Evolutionary conservation across 257 asterid species (phyloP), one percentile per base, ranked within the genome.

Genomic region (Salvia hispanica): DNA sequence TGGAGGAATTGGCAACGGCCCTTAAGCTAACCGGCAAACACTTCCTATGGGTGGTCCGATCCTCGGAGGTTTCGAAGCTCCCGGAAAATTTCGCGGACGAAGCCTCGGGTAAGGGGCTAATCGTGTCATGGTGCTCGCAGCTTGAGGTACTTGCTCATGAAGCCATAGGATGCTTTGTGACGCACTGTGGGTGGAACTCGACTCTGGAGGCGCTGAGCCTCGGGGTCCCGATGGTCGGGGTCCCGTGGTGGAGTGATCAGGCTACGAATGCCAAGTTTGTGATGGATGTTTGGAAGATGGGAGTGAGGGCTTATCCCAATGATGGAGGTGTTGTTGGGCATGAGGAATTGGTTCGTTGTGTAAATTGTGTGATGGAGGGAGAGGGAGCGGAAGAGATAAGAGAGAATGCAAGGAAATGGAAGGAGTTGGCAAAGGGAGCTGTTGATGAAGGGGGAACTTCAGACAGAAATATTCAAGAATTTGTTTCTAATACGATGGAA

Each of bases 121-220:
- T n/a, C n/a, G n/a, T n/a, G n/a, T n/a, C n/a, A n/a, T n/a, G n/a
- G n/a, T n/a, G n/a, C n/a, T n/a, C n/a, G n/a, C n/a, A n/a, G n/a
- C n/a, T n/a, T n/a, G n/a, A n/a, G n/a, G n/a, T n/a, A n/a, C n/a
- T n/a, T n/a, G n/a, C n/a, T n/a, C n/a, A n/a, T n/a, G n/a, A n/a
- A n/a, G n/a, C n/a, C n/a, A n/a, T n/a, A n/a, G n/a, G n/a, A n/a
- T n/a, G n/a, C n/a, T n/a, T n/a, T n/a, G n/a, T n/a, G n/a, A n/a
- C n/a, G n/a, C n/a, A n/a, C n/a, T 73, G 9, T 78, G 79, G 79
- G 79, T 74, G 45, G 77, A n/a, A n/a, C n/a, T n/a, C n/a, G 69
- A 78, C 74, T 1, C 36, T 77, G 46, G 82, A 77, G 34, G 79
- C 79, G 0, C 7, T 70, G 25, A 45, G 78, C 21, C 5, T 73